Percentiles rank a stretch among this genome's conserved stretches.
phyloP scores from a whole-genome alignment of 2,329 filamentous ascomycete species.

The Zymoseptoria tritici region DNA sequence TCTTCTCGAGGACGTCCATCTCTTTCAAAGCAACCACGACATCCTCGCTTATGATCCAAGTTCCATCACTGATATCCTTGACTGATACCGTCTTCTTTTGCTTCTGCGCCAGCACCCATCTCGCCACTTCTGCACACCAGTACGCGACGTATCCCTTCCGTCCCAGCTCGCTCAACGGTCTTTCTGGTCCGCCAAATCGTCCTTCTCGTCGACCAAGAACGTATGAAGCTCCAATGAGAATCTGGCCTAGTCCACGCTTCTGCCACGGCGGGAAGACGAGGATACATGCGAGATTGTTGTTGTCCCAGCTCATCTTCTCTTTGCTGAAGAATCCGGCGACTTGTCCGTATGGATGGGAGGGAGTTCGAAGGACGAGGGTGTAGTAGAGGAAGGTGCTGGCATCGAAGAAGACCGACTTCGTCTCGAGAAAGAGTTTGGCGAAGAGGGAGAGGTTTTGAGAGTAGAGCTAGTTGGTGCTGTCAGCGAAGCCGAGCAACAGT shows the following conservation, averaged over 20 bases:
- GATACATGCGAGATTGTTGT: conserved; percentile 95
- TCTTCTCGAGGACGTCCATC: conserved; percentile 63
- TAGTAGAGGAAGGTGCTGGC: conserved; percentile 93
- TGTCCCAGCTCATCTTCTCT: conserved; percentile 98
- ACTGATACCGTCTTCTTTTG: conserved; percentile 53
- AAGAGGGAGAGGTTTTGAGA: conserved; percentile 94
- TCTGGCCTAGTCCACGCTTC: conserved; percentile 74
- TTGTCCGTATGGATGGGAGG: conserved; percentile 37
- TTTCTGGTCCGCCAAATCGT: conserved; percentile 84
- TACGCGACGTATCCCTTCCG: conserved; percentile 74
- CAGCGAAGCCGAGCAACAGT: not conserved
- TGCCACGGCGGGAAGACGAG: conserved; percentile 95
- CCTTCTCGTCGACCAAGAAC: conserved; percentile 79
- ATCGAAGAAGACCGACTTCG: conserved; percentile 97
- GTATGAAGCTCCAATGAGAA: conserved; percentile 90
- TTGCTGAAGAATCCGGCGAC: conserved; percentile 98
- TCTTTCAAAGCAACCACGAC: conserved; percentile 69
- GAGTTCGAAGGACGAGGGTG: conserved; percentile 63
- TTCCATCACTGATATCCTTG: conserved; percentile 64
- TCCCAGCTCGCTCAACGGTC: conserved; percentile 81
- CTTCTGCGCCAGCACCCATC: conserved; percentile 48
- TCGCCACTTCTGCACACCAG: conserved; percentile 77
- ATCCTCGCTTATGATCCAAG: conserved; percentile 80
- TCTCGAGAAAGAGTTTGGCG: conserved; percentile 94
- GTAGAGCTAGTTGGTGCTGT: conserved; percentile 51